phyloP scores from a whole-genome alignment of 306 rosid species.

The Quercus ilex region DNA sequence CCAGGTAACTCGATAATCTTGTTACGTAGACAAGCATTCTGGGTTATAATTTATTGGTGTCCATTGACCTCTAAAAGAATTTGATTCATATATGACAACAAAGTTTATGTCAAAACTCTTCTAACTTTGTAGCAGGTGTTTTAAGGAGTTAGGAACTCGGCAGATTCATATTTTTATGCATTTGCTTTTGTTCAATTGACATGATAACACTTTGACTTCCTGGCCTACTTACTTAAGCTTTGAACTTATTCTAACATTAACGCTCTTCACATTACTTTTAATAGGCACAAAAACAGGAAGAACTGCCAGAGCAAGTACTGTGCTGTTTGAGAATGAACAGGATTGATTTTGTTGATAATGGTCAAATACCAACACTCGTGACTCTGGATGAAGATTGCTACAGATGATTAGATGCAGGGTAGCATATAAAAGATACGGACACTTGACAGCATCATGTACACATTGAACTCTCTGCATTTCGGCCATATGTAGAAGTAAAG shows the following conservation, averaged over 20 bases:
- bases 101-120: neutral
- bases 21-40: neutral
- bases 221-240: neutral
- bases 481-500: neutral
- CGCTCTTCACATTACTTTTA: neutral
- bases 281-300: constrained; percentile 92
- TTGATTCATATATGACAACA: neutral
- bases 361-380: constrained; percentile 64
- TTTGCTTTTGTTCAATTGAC: no score
- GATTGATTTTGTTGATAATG: constrained; percentile 69
- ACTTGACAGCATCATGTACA: neutral
- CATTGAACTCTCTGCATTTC: neutral
- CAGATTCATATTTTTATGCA: neutral
- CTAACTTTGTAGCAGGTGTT: neutral
- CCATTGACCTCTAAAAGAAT: neutral
- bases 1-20: constrained; percentile 47
- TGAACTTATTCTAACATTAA: constrained; percentile 5
- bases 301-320: constrained; percentile 82
- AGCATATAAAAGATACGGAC: neutral
- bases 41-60: neutral
- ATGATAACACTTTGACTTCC: no score
- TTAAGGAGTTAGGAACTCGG: neutral
- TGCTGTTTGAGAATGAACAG: constrained; percentile 91
- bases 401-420: constrained; percentile 11
- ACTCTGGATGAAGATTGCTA: constrained; percentile 44